Evolutionary conservation across 768 basidiomycete species (phyloP).

Genomic region (Calocera viscosa): DNA sequence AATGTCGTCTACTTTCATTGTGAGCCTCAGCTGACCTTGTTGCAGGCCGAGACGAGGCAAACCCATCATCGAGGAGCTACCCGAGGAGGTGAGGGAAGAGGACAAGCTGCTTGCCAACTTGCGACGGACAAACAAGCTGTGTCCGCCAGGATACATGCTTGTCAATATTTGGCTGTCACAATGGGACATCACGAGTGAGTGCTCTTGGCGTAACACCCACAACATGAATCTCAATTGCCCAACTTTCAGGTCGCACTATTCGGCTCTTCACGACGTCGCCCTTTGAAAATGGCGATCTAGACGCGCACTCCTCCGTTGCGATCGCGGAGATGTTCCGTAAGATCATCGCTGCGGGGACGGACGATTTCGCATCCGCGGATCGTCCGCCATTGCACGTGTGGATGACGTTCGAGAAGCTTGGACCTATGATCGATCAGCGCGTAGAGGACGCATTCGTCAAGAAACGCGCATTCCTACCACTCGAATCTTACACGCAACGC

Average conservation of each 20-base stretch:
- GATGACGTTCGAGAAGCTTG: conserved; percentile 12
- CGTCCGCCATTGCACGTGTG: conserved; percentile 14
- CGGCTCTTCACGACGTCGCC: conserved; percentile 14
- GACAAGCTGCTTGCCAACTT: conserved; percentile 15
- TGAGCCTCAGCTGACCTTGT: not conserved
- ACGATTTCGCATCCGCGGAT: not conserved
- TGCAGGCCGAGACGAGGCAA: conserved; percentile 2
- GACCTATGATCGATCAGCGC: conserved; percentile 9
- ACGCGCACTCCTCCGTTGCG: conserved; percentile 14
- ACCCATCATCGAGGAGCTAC: conserved; percentile 8
- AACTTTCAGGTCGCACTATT: conserved; percentile 11
- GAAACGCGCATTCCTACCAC: conserved; percentile 13
- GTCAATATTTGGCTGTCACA: conserved; percentile 14
- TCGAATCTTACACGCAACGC: conserved; percentile 11
- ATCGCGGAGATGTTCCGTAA: conserved; percentile 13
- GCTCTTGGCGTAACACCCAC: not conserved
- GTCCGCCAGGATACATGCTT: conserved; percentile 12
- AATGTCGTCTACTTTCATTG: too few relatives aligned
- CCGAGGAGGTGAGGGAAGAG: conserved; percentile 8
- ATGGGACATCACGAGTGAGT: conserved; percentile 16
- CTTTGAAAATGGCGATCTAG: conserved; percentile 14
- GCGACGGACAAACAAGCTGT: conserved; percentile 14
- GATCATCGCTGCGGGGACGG: conserved; percentile 2
- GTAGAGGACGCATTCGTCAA: conserved; percentile 14
- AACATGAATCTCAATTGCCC: not conserved